Base-by-base conservation (phyloP, 2,329 filamentous ascomycete genomes). In the Penicillium sp. region DNA sequence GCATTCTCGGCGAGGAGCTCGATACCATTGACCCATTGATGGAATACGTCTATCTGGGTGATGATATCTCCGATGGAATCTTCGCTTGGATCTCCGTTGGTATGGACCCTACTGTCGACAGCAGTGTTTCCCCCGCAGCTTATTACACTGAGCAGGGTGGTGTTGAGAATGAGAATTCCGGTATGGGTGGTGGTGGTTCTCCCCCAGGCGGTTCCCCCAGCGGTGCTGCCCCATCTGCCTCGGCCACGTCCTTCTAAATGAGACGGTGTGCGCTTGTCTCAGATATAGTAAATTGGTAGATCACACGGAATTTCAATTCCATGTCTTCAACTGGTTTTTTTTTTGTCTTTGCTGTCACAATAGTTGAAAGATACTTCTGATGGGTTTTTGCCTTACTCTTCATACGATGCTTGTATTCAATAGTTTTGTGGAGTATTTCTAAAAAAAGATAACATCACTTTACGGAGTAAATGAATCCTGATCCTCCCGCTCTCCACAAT, bases 1-100 rank as follows among this genome's bases (percentile, higher is more conserved):
- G 60, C 19, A 76, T 85, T 46, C 76, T 82, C 38, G 68, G 79
- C 21, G 70, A 77, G 65, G 79, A 82, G 66, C 77, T 79, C 5
- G 78, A 78, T 47, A 78, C 76, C 39, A 82, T 81, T 57, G 82
- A 85, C 65, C 85, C 84, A 0, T 77, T 86, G 65, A 74, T 84
- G 58, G 79, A 86, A 65, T 85, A 85, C 62, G 77, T 82, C 13
- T 75, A 81, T 15, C 76, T 87, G 2, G 84, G 84, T 8, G 78
- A 86, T 43, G 69, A 73, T 34, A 67, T 82, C 11, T 60, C 70
- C 4, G 81, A 84, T 50, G 83, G 83, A 38, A 64, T 85, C 33
- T 73, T 85, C 51, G 78, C 75, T 8, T 85, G 82, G 81, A 79
- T 84, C 57, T 75, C 76, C 4, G 72, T 84, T 41, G 82, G 79